Evolutionary conservation across 2,329 filamentous ascomycete species (phyloP), one percentile per base, ranked within the genome.

Genomic region (Metarhizium humberi): DNA sequence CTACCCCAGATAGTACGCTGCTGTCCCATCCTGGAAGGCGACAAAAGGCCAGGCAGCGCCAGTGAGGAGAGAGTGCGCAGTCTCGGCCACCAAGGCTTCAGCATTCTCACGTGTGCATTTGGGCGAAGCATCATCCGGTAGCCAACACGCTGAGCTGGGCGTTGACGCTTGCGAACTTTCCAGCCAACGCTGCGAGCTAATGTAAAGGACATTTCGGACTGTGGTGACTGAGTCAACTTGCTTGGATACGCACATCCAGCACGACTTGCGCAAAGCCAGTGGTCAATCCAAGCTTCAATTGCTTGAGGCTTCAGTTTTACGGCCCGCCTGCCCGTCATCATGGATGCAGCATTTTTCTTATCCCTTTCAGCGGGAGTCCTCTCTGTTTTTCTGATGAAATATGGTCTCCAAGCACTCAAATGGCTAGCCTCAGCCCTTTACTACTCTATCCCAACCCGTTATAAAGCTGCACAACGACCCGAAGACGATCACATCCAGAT

Each of bases 401-500:
- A 66, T 50, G 56, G 61, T 53, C 51, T 63, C 36, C 42, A 45
- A 4, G 58, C 61, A 32, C 34, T 60, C 43, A n/a, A 55, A 52
- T 67, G 63, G 62, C 50, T 66, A 10, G 58, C 58, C 42, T 58
- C 56, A 25, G 53, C 58, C 32, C 53, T 69, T n/a, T 55, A 57
- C 34, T 50, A 60, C 45, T 50, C 62, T 16, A 60, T 69, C 25
- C 74, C 73, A 7, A 69, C 64, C 18, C 66, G 69, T 14, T 71
- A 75, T 56, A 59, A 53, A 11, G 69, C 71, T 4, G 63, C 71
- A 2, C 61, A 62, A 56, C 64, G 65, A 13, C 67, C 67, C 42
- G 62, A 69, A 25, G 68, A 75, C 60, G 71, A 75, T 46, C 73
- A 74, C 57, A 67, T 92, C 47, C 90, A 96, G 70, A 83, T 99